Base-by-base conservation (phyloP, 106 monocot genomes). In the Acanthochlamys bracteata region DNA sequence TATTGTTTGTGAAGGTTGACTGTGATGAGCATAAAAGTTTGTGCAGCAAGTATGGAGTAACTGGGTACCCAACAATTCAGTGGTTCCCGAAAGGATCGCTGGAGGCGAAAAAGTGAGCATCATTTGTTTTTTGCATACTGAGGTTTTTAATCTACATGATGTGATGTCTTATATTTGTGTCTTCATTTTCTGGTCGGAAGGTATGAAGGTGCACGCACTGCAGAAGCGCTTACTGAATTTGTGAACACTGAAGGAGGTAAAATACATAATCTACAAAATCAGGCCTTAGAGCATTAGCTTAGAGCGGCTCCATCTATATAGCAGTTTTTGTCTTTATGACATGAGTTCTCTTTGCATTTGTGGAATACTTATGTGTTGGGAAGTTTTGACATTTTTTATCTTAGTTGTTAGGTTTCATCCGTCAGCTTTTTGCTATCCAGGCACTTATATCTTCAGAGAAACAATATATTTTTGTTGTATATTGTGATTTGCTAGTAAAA, bases 41-140 rank as follows among this genome's bases (percentile, higher is more conserved):
- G 53, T 99, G 98, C 70, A 82, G 74, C 76, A 99, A 92, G 73
- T 92, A 99, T 74, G 98, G 88, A 20, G 98, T 99, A 68, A 61
- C 80, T 55, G 98, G 98, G 4, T 99, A 99, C 74, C 98, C 98
- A 62, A 99, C 98, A 65, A 76, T 99, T 60, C 92, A 99, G 41
- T 99, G 98, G 98, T 99, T 99, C 69, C 86, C 98, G 16, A 92
- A 92, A 83, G 98, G 92, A 13, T 99, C 98, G 15, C 77, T 92
- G 80, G 98, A 99, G 53, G 83, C 98, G 10, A 89, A 92, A 81
- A 92, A 80, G 98, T 99, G 41, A 83, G 88, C 42, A 9, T 53
- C 10, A 55, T 55, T 51, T 51, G 8, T 15, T 4, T 51, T 55
- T 49, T 49, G 15, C 49, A 12, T 49, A 10, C 12, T 17, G 1